Evolutionary conservation across 768 basidiomycete species (phyloP).

Genomic region (Clavaria fumosa): DNA sequence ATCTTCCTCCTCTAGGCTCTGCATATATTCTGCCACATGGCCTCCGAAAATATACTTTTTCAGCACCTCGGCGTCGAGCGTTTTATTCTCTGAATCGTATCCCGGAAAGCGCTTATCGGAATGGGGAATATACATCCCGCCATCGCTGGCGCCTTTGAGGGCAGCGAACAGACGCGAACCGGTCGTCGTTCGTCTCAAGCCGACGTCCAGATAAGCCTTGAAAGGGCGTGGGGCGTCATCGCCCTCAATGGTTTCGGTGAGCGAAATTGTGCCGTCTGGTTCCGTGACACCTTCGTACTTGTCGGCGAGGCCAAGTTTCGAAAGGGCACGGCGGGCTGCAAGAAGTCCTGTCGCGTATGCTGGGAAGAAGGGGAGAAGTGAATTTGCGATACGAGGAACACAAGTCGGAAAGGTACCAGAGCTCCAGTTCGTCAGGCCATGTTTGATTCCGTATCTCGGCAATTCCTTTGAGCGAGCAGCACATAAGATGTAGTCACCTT

Average conservation of each 20-base stretch:
- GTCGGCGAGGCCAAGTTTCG: conserved; percentile 92
- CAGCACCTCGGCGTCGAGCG: conserved; percentile 84
- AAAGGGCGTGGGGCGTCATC: conserved; percentile 97
- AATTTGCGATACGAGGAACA: neutral
- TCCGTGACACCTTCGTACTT: conserved; percentile 93
- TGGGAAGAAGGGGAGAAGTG: conserved; percentile 15
- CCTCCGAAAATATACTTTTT: conserved; percentile 98
- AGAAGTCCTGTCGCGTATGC: conserved; percentile 97
- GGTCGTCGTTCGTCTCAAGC: conserved; percentile 93
- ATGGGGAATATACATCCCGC: conserved; percentile 96
- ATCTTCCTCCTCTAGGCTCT: conserved; percentile 97
- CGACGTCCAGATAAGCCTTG: conserved; percentile 97
- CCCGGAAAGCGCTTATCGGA: conserved; percentile 97
- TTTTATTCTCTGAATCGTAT: conserved; percentile 84
- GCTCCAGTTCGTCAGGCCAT: conserved; percentile 98
- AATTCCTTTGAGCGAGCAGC: conserved; percentile 85
- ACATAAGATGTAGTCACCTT: conserved; percentile 88
- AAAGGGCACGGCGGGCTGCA: conserved; percentile 83
- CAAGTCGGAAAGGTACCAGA: conserved; percentile 41
- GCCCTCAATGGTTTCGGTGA: conserved; percentile 78
- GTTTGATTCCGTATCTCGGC: conserved; percentile 90
- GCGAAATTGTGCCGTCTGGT: conserved; percentile 69
- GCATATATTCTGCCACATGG: conserved; percentile 99
- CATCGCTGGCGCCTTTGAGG: conserved; percentile 96
- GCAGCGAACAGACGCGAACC: conserved; percentile 97